Evolutionary conservation across 2,329 filamentous ascomycete species (phyloP).

Genomic region (Aspergillus sp.): DNA sequence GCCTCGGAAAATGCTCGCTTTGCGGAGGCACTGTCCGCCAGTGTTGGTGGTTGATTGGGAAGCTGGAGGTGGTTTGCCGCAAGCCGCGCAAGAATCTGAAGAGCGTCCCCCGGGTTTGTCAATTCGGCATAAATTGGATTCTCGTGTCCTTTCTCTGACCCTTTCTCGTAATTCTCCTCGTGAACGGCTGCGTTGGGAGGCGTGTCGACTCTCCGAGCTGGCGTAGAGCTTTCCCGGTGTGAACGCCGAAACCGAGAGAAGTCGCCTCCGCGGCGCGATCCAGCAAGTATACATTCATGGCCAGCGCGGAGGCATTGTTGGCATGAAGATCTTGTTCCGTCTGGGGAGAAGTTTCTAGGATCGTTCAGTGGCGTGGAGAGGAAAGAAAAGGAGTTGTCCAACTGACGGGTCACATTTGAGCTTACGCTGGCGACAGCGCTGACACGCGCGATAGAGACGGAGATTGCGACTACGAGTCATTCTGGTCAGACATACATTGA

Average conservation of each 20-base stretch:
- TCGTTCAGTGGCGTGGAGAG: not conserved
- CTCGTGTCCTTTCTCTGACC: not conserved
- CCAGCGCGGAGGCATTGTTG: not conserved
- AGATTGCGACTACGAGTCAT: not conserved
- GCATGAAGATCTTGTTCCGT: not conserved
- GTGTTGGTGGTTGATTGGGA: not conserved
- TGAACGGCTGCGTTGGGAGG: not conserved
- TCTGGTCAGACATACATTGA: not conserved
- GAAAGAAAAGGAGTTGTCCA: not conserved
- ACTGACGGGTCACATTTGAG: not conserved
- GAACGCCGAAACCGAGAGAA: not conserved
- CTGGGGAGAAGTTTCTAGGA: not conserved
- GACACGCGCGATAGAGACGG: not conserved
- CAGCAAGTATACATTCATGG: not conserved
- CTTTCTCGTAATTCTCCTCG: not conserved
- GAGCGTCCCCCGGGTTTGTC: not conserved
- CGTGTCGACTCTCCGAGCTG: not conserved
- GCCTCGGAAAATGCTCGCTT: not conserved
- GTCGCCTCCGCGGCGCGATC: not conserved
- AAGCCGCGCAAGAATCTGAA: not conserved
- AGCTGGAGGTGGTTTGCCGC: not conserved
- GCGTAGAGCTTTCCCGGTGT: not conserved
- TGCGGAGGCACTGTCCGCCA: not conserved
- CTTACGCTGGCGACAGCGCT: not conserved
- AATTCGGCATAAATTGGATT: not conserved